These are phyloP conservation scores for Neopestalotiopsis clavispora DNA, from an alignment of 2,329 filamentous ascomycete species.

Conservation along the genomic window DNA sequence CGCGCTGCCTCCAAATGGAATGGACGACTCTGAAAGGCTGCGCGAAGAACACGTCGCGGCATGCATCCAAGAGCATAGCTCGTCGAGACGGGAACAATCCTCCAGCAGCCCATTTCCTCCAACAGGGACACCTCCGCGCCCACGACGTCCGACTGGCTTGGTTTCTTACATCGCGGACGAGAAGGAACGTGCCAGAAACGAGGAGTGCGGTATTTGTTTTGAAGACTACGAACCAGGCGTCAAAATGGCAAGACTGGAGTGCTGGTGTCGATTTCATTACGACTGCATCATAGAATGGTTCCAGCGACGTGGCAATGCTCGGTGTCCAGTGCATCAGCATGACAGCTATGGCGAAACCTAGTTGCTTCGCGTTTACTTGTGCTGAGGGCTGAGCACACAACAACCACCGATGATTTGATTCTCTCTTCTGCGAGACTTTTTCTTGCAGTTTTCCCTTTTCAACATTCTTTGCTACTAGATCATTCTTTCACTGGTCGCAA, in stretches of 20 bases:
- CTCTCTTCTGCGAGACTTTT: background rate
- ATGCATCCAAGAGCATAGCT: constrained; percentile 62
- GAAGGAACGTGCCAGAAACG: constrained; percentile 71
- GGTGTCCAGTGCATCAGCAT: constrained; percentile 71
- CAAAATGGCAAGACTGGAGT: constrained; percentile 69
- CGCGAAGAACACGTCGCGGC: constrained; percentile 63
- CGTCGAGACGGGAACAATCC: constrained; percentile 44
- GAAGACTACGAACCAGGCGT: constrained; percentile 69
- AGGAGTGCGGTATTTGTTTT: constrained; percentile 71
- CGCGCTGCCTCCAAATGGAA: constrained; percentile 65
- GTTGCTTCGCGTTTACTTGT: background rate
- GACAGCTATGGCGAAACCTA: constrained; percentile 36
- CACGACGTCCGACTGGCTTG: constrained; percentile 60
- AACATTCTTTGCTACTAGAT: background rate
- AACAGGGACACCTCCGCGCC: constrained; percentile 35
- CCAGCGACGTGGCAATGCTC: constrained; percentile 60
- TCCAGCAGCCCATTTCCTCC: constrained; percentile 24
- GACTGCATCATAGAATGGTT: constrained; percentile 68
- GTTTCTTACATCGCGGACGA: constrained; percentile 69
- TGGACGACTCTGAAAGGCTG: constrained; percentile 58
- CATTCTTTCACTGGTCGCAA: background rate
- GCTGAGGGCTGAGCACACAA: background rate
- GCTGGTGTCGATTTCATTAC: constrained; percentile 68
- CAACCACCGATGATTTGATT: background rate
- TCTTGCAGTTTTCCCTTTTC: background rate